A percentile compares a stretch with the other conserved stretches of the same genome.
Evolutionary conservation across 177 flowering plant species (phyloP).

Genomic region (Telopea speciosissima): DNA sequence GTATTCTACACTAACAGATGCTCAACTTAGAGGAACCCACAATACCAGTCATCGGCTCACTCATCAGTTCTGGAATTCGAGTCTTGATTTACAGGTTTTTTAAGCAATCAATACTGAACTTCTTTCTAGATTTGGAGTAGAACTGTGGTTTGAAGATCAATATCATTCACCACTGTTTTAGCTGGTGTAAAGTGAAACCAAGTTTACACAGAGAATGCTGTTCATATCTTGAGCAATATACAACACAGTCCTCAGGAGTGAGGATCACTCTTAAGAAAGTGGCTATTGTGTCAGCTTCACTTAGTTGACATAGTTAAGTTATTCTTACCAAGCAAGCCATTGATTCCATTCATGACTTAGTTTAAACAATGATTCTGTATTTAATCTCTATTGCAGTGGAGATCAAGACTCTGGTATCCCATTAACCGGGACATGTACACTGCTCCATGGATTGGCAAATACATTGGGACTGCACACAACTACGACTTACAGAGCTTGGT

Average conservation of each 20-base stretch:
- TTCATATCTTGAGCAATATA: background rate
- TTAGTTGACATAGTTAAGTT: no score
- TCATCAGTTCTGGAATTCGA: conserved; percentile 27
- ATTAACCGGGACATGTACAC: conserved; percentile 24
- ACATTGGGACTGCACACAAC: conserved; percentile 24
- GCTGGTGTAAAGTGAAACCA: background rate
- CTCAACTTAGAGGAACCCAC: conserved; percentile 26
- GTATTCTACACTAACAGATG: conserved; percentile 20
- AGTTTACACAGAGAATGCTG: background rate
- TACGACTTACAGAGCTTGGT: conserved; percentile 31
- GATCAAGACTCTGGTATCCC: conserved; percentile 45
- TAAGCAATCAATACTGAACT: background rate
- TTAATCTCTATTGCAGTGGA: conserved; percentile 24
- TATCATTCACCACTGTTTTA: background rate
- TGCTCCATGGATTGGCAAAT: conserved; percentile 24
- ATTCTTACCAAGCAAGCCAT: background rate
- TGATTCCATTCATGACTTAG: background rate
- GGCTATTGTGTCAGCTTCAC: background rate
- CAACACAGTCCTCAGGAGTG: background rate
- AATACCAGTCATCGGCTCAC: conserved; percentile 18
- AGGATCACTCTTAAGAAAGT: background rate
- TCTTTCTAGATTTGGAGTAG: background rate
- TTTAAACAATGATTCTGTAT: background rate
- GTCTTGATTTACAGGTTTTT: conserved; percentile 36
- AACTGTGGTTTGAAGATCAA: background rate